Conservation (phyloP, 1,284 basidiomycete genomes). For the Tremellales sp. region DNA sequence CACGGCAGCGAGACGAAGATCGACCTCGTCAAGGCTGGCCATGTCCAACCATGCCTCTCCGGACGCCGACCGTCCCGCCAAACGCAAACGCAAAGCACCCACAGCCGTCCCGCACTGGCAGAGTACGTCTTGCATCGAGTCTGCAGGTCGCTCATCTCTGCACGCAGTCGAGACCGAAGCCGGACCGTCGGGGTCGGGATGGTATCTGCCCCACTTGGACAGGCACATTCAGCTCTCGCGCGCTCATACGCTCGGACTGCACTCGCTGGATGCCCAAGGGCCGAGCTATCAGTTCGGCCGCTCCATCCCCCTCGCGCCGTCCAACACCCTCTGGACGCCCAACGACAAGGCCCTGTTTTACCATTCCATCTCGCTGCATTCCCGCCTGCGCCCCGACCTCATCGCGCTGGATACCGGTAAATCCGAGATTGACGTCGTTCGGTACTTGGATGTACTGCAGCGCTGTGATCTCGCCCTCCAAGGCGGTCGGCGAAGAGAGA, state of each 20-base stretch:
- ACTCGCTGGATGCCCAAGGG: too few relatives aligned
- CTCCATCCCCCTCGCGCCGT: too few relatives aligned
- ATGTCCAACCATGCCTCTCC: too few relatives aligned
- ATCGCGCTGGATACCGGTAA: slow-evolving; percentile 62
- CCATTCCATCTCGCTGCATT: slow-evolving; percentile 59
- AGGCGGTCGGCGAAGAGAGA: slow-evolving; percentile 23
- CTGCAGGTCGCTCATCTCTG: slow-evolving; percentile 2
- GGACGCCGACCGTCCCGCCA: too few relatives aligned
- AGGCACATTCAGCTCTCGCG: neutral
- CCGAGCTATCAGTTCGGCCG: too few relatives aligned
- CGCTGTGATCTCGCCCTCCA: neutral
- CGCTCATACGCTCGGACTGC: neutral
- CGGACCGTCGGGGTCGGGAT: neutral
- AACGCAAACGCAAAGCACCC: neutral
- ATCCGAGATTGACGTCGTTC: slow-evolving; percentile 58
- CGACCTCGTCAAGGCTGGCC: too few relatives aligned
- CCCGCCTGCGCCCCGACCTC: slow-evolving; percentile 66
- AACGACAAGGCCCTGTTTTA: slow-evolving; percentile 68
- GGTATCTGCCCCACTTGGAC: neutral
- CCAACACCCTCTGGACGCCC: slow-evolving; percentile 59
- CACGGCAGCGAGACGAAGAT: too few relatives aligned
- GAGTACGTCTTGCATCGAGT: neutral
- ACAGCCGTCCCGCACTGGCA: neutral
- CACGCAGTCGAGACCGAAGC: neutral
- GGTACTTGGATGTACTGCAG: slow-evolving; percentile 57